A percentile compares a stretch with the other conserved stretches of the same genome.
Evolutionary conservation across 2,329 filamentous ascomycete genomes (phyloP).

Genomic region (Chrysoporthe puriensis): DNA sequence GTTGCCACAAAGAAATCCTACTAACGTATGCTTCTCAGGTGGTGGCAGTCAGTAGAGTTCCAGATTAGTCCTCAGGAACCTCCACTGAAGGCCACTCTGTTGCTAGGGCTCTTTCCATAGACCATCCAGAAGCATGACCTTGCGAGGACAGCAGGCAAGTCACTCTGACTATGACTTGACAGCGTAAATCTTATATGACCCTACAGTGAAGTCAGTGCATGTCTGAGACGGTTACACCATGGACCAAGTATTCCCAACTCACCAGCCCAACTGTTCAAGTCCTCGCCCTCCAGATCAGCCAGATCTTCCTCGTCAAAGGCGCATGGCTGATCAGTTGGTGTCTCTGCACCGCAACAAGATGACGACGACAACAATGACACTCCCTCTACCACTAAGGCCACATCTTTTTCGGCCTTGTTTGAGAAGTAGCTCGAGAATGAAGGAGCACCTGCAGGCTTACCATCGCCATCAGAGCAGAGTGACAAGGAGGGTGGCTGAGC

Average conservation of each 20-base stretch:
- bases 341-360: slow-evolving; percentile 19
- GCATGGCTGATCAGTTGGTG: slow-evolving; percentile 31
- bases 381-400: slow-evolving; percentile 17
- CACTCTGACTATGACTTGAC: slow-evolving; percentile 42
- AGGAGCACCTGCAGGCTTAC: background rate
- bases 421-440: slow-evolving; percentile 11
- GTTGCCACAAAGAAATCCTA: too few species aligned
- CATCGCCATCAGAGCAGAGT: slow-evolving; percentile 7
- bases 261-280: slow-evolving; percentile 58
- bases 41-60: too few species aligned
- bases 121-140: too few species aligned
- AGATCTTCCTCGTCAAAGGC: slow-evolving; percentile 26
- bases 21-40: too few species aligned
- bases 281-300: slow-evolving; percentile 36
- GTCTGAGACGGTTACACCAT: background rate
- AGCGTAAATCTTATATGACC: slow-evolving; percentile 55
- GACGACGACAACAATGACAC: slow-evolving; percentile 6
- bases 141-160: too few species aligned
- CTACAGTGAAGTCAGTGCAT: slow-evolving; percentile 34
- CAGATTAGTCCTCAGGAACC: too few species aligned
- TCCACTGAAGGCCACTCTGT: too few species aligned
- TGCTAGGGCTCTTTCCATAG: too few species aligned
- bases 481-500: slow-evolving; percentile 18
- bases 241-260: slow-evolving; percentile 33
- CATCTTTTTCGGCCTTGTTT: slow-evolving; percentile 31